Evolutionary conservation across 495 filamentous ascomycete species (phyloP), one percentile per base, ranked within the genome.

Genomic region (Rhizodiscina lignyota): DNA sequence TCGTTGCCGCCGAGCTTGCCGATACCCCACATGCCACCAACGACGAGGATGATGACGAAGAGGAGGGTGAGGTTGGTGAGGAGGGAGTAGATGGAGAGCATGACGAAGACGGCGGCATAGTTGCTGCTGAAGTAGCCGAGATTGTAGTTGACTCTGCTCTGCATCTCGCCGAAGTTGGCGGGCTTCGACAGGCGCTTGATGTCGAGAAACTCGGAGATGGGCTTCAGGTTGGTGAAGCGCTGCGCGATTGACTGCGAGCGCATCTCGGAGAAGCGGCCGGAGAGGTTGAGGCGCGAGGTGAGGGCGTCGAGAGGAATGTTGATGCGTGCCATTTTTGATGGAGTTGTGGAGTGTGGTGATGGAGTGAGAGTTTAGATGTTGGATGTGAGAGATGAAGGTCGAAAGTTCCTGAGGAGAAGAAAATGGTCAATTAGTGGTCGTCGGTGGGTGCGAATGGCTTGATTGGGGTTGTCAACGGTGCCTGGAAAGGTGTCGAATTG

Each of bases 91-190:
- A 97, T 81, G 64, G 76, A 79, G 43, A 97, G 76, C 74, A 96
- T 91, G 38, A 77, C 66, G 58, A 94, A 92, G 38, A 97, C 72
- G 40, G 78, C 77, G 44, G 78, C 79, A 71, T 97, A 97, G 63
- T 97, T 97, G 79, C 83, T 94, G 37, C 84, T 87, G 67, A 94
- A 97, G 64, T 94, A 79, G 52, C 77, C 71, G 36, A 97, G 64
- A 55, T 97, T 97, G 77, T 94, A 97, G 63, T 92, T 93, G 55
- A 93, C 77, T 36, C 89, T 74, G 59, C 79, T 87, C 58, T 97
- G 89, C 37, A 81, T 71, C 52, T 96, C 89, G 46, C 59, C 71
- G 46, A 96, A 94, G 59, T 86, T 87, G 44, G 66, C 69, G 3
- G 89, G 91, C 62, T 94, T 96, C 31, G 83, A 94, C 8, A 97